Evolutionary conservation across 2,329 filamentous ascomycete genomes (phyloP).

Genomic region (Calycina herbarum): DNA sequence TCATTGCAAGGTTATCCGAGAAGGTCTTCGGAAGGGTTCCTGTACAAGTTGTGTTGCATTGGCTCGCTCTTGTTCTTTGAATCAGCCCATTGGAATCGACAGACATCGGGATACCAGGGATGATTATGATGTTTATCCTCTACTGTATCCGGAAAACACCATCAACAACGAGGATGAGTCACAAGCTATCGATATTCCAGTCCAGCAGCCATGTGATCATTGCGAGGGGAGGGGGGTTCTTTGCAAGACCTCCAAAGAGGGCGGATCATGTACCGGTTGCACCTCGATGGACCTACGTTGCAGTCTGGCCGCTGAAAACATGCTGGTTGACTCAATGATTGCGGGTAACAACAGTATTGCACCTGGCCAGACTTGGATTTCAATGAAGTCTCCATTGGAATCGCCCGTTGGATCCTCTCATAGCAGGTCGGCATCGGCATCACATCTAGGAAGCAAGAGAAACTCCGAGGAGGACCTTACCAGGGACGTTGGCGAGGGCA

Average conservation of each 20-base stretch:
- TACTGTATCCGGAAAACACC: conserved; percentile 12
- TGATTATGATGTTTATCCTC: conserved; percentile 15
- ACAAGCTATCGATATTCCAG: neutral
- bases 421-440: conserved; percentile 22
- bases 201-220: conserved; percentile 25
- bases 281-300: conserved; percentile 24
- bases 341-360: conserved; percentile 13
- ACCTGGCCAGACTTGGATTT: conserved; percentile 17
- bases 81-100: conserved; percentile 26
- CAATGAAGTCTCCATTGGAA: conserved; percentile 12
- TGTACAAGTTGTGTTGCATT: conserved; percentile 64
- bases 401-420: conserved; percentile 11
- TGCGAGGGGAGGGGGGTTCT: conserved; percentile 24
- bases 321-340: conserved; percentile 11
- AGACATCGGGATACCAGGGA: neutral
- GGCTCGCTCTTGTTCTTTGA: conserved; percentile 59
- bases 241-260: conserved; percentile 26
- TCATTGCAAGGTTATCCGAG: conserved; percentile 60
- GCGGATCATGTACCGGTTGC: conserved; percentile 26
- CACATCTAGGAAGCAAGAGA: conserved; percentile 22
- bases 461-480: conserved; percentile 61
- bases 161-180: conserved; percentile 8
- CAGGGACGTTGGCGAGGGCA: conserved; percentile 44
- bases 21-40: conserved; percentile 60
- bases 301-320: conserved; percentile 16